Conservation (phyloP, 2,329 filamentous ascomycete species). For the Fusarium mangiferae region DNA sequence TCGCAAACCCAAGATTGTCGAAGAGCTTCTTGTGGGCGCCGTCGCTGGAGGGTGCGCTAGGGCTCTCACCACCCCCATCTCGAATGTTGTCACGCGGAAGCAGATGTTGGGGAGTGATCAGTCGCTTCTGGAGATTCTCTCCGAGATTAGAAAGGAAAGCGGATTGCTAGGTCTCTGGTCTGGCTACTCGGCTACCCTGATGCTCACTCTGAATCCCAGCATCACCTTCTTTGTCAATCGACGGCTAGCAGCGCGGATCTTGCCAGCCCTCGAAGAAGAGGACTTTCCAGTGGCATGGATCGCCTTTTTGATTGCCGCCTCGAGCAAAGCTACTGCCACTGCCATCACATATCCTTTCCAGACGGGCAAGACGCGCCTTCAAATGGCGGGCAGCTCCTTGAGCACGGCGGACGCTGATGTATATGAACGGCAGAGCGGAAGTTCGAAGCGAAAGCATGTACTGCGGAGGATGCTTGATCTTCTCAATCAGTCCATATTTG, state of each 20-base stretch:
- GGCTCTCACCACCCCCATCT: constrained; percentile 80
- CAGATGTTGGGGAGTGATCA: constrained; percentile 68
- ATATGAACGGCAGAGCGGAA: constrained; percentile 2
- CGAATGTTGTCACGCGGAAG: constrained; percentile 84
- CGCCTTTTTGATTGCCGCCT: constrained; percentile 69
- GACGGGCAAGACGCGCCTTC: constrained; percentile 82
- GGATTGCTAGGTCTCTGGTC: constrained; percentile 85
- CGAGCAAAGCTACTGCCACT: constrained; percentile 82
- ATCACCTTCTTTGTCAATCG: constrained; percentile 88
- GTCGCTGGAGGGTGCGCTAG: constrained; percentile 80
- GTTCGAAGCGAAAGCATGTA: neutral
- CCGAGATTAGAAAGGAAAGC: constrained; percentile 73
- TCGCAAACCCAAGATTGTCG: constrained; percentile 66
- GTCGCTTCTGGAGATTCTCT: constrained; percentile 67
- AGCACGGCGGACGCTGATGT: constrained; percentile 5
- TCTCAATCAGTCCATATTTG: constrained; percentile 66
- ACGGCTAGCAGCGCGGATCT: constrained; percentile 69
- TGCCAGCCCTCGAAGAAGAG: constrained; percentile 60
- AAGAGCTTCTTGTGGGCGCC: constrained; percentile 80
- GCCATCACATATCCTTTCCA: constrained; percentile 86
- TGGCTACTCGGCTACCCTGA: constrained; percentile 82
- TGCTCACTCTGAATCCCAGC: constrained; percentile 86
- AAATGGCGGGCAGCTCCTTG: constrained; percentile 61
- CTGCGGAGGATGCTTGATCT: constrained; percentile 32
- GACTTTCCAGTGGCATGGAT: constrained; percentile 53